Conservation (phyloP, 768 basidiomycete genomes). For the Chiua virens region DNA sequence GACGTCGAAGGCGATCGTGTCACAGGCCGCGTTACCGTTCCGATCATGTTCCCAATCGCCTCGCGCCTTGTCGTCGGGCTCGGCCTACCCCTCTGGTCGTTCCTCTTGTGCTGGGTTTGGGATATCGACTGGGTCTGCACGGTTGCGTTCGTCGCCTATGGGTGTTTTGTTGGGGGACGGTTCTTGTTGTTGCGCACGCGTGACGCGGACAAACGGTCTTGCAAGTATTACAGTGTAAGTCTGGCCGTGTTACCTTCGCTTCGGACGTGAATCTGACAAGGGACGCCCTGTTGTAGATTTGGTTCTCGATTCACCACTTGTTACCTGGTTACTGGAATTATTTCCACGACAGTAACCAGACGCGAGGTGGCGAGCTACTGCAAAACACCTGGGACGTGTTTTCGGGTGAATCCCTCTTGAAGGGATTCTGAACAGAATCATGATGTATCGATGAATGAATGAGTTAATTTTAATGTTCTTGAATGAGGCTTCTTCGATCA, state of each 20-base stretch:
- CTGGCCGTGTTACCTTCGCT: no score
- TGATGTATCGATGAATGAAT: neutral
- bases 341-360: conserved; percentile 19
- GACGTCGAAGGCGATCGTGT: conserved; percentile 44
- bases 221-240: conserved; percentile 39
- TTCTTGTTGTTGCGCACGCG: conserved; percentile 32
- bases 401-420: conserved; percentile 10
- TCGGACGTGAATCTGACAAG: neutral
- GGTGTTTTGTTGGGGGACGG: conserved; percentile 34
- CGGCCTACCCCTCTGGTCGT: conserved; percentile 40
- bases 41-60: conserved; percentile 41
- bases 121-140: conserved; percentile 28
- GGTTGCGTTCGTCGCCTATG: conserved; percentile 30
- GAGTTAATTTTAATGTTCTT: neutral
- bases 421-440: neutral
- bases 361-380: conserved; percentile 19
- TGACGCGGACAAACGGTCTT: conserved; percentile 34
- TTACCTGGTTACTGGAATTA: conserved; percentile 39
- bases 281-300: conserved; percentile 22
- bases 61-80: conserved; percentile 36
- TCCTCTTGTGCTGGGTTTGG: conserved; percentile 36
- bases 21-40: conserved; percentile 42
- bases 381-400: conserved; percentile 20
- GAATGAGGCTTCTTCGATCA: no score
- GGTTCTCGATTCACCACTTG: conserved; percentile 36